These are phyloP conservation scores for Aspergillus sp. DNA, from an alignment of 2,329 filamentous ascomycete species.

Conservation along the genomic window DNA sequence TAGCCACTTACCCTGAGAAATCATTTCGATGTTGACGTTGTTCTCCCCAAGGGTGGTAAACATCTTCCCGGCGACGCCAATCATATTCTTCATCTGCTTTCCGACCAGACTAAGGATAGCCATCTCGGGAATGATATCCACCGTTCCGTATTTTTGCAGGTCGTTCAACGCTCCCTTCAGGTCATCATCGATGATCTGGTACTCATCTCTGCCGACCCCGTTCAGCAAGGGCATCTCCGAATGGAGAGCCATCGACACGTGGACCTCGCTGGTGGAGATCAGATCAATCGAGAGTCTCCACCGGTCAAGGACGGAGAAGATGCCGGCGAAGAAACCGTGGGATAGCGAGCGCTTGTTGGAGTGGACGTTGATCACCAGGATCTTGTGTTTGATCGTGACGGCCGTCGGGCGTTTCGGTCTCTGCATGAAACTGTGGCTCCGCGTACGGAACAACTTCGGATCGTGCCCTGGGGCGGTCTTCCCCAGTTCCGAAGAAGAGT, in stretches of 20 bases:
- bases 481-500: slow-evolving; percentile 57
- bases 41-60: slow-evolving; percentile 92
- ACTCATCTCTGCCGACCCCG: slow-evolving; percentile 47
- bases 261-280: slow-evolving; percentile 94
- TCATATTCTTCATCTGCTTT: slow-evolving; percentile 96
- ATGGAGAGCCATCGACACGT: slow-evolving; percentile 96
- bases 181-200: slow-evolving; percentile 61
- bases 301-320: slow-evolving; percentile 87
- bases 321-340: slow-evolving; percentile 91
- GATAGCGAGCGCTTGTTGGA: slow-evolving; percentile 95
- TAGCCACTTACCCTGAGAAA: slow-evolving; percentile 77
- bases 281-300: slow-evolving; percentile 89
- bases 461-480: slow-evolving; percentile 55
- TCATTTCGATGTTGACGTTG: slow-evolving; percentile 98
- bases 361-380: slow-evolving; percentile 96
- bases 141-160: slow-evolving; percentile 77
- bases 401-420: slow-evolving; percentile 77
- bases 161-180: slow-evolving; percentile 66
- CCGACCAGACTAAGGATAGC: slow-evolving; percentile 93
- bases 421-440: slow-evolving; percentile 48
- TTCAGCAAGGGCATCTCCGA: slow-evolving; percentile 62
- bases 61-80: slow-evolving; percentile 89
- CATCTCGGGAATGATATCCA: slow-evolving; percentile 89
- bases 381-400: slow-evolving; percentile 96
- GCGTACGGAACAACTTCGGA: slow-evolving; percentile 51